These are phyloP conservation scores for Amaranthus palmeri DNA, from an alignment of 148 eudicot species.

Conservation along the genomic window DNA sequence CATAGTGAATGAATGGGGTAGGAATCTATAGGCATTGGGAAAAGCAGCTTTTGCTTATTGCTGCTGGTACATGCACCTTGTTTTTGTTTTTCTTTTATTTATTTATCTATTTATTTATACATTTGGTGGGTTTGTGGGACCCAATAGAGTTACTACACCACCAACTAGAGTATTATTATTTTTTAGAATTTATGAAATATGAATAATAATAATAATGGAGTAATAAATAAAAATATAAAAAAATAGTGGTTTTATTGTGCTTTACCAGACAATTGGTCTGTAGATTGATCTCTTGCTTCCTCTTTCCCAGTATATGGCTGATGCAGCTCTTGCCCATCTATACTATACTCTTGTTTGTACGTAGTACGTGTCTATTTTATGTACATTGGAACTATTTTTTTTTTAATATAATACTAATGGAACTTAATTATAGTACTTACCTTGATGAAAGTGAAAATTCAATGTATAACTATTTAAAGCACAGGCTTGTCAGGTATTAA, in stretches of 20 bases:
- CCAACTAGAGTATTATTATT: too few relatives aligned
- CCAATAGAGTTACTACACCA: neutral
- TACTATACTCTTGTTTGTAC: too few relatives aligned
- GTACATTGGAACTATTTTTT: too few relatives aligned
- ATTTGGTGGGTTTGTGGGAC: constrained; percentile 17
- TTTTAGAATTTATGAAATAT: neutral
- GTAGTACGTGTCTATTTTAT: too few relatives aligned
- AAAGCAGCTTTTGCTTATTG: constrained; percentile 19
- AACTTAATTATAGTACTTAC: too few relatives aligned
- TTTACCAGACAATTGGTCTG: constrained; percentile 17
- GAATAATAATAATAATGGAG: too few relatives aligned
- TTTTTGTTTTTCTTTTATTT: neutral
- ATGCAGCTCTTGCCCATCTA: too few relatives aligned
- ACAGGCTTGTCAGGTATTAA: too few relatives aligned
- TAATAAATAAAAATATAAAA: too few relatives aligned
- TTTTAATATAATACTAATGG: too few relatives aligned
- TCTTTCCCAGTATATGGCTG: neutral
- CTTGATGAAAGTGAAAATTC: too few relatives aligned
- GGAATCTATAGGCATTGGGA: constrained; percentile 34
- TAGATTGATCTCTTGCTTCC: constrained; percentile 16
- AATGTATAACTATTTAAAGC: too few relatives aligned
- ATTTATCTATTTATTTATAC: neutral
- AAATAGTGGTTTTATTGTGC: constrained; percentile 17
- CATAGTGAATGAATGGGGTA: constrained; percentile 16
- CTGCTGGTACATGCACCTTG: constrained; percentile 31